A percentile compares a stretch with the other conserved stretches of the same genome.
Evolutionary conservation across 257 asterid genomes (phyloP).

Genomic region (Henckelia pumila): DNA sequence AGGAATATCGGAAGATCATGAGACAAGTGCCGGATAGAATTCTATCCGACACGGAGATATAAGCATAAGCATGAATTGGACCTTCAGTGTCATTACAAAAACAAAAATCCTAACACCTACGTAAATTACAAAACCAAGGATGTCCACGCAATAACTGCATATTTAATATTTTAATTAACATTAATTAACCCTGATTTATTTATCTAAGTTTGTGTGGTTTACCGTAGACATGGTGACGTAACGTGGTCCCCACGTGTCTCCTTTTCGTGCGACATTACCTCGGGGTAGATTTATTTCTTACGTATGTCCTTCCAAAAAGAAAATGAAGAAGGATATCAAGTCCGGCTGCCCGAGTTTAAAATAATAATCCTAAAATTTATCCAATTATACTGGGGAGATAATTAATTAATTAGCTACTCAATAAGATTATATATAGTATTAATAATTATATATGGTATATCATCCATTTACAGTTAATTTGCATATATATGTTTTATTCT

Average conservation of each 20-base stretch:
- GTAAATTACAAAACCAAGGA: slow-evolving; percentile 10
- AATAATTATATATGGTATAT: no score
- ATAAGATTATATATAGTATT: no score
- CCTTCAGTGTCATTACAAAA: slow-evolving; percentile 13
- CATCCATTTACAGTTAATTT: no score
- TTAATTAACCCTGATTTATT: not conserved
- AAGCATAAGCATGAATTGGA: not conserved
- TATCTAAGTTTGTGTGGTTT: slow-evolving; percentile 16
- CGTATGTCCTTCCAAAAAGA: slow-evolving; percentile 20
- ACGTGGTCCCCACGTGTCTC: slow-evolving; percentile 27
- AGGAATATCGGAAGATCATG: not conserved
- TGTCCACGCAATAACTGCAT: slow-evolving; percentile 28
- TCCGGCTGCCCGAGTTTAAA: not conserved
- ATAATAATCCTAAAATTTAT: not conserved
- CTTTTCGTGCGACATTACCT: not conserved
- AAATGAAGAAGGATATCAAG: not conserved
- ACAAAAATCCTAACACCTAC: not conserved
- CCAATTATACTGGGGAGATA: not conserved
- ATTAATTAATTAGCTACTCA: no score
- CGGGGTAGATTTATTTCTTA: slow-evolving; percentile 18
- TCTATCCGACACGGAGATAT: not conserved
- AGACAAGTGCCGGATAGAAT: not conserved
- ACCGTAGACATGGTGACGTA: slow-evolving; percentile 15
- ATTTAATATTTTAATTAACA: slow-evolving; percentile 16
- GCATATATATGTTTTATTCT: no score